Evolutionary conservation across 441 rosid genomes (phyloP), one percentile per base, ranked within the genome.

Genomic region (Cnidoscolus chayamansa): DNA sequence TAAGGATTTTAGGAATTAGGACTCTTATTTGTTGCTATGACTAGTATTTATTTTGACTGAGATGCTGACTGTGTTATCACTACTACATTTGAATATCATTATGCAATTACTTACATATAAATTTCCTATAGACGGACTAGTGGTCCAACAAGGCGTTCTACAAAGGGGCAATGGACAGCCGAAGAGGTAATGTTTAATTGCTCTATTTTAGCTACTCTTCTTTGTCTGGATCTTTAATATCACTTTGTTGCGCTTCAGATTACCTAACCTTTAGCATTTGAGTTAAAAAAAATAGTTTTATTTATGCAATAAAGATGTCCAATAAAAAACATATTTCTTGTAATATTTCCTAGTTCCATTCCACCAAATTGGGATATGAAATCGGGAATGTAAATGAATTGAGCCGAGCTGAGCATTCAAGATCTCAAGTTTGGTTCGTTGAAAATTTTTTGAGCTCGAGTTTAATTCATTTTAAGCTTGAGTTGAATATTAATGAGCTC

Each of bases 131-230:
- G 99, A 88, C 87, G 98, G 81, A 93, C 96, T 32, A 91, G 88
- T 82, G 99, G 98, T 76, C 99, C 99, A 55, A 81, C 99, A 72
- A 89, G 99, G 78, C 97, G 99, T 72, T 95, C 99, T 20, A 90
- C 99, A 51, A 94, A 91, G 81, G 99, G 99, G 72, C 98, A 92
- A 74, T 95, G 99, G 99, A 95, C 98, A 71, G 86, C 99, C 53
- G 99, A 92, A 77, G 99, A 95, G 96, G 99, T 95, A 72, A 62
- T 25, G 25, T 25, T 25, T 25, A 25, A 25, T 25, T 25, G 0
- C 25, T 25, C 25, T 25, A 25, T 69, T 68, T 57, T 65, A 16
- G 47, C 13, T 10, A 20, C 2, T 13, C 6, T 20, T 16, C 57
- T 25, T 4, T 67, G 15, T 54, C 3, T 16, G 31, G 16, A n/a